These are phyloP conservation scores for Cutaneotrichosporon daszewskae DNA, from an alignment of 1,284 basidiomycete species.

Conservation along the genomic window DNA sequence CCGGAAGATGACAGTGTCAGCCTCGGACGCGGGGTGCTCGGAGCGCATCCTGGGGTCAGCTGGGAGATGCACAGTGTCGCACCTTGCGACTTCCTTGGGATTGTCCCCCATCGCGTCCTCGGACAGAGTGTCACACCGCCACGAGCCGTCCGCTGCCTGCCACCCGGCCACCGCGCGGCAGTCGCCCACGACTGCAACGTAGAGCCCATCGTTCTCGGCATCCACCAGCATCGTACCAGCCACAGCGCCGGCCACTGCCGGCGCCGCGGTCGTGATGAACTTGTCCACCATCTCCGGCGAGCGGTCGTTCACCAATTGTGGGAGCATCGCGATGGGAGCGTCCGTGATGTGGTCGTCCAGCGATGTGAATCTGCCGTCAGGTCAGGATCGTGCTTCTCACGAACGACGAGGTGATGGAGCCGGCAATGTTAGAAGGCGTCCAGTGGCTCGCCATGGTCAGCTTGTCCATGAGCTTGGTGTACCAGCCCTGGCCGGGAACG, in stretches of 20 bases:
- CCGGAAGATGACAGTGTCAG: conserved; percentile 70
- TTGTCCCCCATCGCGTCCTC: conserved; percentile 96
- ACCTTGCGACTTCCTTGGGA: conserved; percentile 61
- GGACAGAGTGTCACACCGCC: conserved; percentile 77
- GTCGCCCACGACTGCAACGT: conserved; percentile 89
- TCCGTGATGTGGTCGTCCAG: conserved; percentile 53
- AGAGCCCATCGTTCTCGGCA: conserved; percentile 69
- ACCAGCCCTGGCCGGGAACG: conserved; percentile 21
- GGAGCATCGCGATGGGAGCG: conserved; percentile 50
- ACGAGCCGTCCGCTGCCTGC: conserved; percentile 54
- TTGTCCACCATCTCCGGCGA: conserved; percentile 43
- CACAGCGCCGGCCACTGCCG: conserved; percentile 78
- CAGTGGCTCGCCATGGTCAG: conserved; percentile 23
- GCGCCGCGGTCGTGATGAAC: conserved; percentile 60
- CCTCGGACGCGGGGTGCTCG: conserved; percentile 82
- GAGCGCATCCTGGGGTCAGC: conserved; percentile 61
- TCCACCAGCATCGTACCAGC: conserved; percentile 81
- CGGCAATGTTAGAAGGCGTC: conserved; percentile 27
- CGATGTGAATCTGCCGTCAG: conserved; percentile 40
- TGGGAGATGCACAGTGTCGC: neutral
- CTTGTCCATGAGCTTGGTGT: conserved; percentile 20
- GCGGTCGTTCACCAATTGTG: conserved; percentile 39
- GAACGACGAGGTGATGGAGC: conserved; percentile 31
- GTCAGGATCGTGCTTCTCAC: conserved; percentile 6
- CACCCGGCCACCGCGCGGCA: conserved; percentile 92